These are phyloP conservation scores for Trichosporon sp. DNA, from an alignment of 1,284 basidiomycete species.

Conservation along the genomic window DNA sequence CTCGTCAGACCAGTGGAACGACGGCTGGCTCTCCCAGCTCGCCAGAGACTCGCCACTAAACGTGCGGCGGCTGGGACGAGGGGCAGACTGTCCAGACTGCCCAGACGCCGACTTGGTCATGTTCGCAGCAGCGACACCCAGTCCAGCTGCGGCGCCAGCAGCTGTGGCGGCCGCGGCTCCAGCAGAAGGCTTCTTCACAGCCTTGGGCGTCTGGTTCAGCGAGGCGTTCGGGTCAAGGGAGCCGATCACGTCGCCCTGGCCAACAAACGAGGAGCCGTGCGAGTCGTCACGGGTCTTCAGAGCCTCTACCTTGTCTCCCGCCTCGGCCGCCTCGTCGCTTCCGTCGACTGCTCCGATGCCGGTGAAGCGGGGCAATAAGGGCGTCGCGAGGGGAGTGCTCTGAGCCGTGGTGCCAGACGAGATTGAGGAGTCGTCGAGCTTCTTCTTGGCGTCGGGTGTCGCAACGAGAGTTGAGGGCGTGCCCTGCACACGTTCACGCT, in stretches of 20 bases:
- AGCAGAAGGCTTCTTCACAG: neutral
- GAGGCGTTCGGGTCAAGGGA: neutral
- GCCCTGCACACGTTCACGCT: constrained; percentile 3
- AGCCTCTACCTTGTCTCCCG: neutral
- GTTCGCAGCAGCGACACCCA: neutral
- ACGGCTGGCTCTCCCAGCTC: constrained; percentile 45
- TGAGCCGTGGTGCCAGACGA: neutral
- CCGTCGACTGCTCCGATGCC: constrained; percentile 9
- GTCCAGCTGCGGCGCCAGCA: constrained; percentile 19
- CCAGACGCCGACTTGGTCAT: neutral
- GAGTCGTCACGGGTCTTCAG: neutral
- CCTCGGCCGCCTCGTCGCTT: constrained; percentile 21
- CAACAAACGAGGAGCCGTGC: constrained; percentile 6
- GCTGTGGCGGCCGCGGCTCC: constrained; percentile 20
- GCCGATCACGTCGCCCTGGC: constrained; percentile 8
- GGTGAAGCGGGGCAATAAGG: constrained; percentile 3
- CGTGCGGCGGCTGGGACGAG: neutral
- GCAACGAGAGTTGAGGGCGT: constrained; percentile 9
- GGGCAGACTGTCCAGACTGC: neutral
- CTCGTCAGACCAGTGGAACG: constrained; percentile 49
- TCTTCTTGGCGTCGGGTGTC: constrained; percentile 9
- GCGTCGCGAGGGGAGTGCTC: neutral
- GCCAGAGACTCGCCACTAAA: constrained; percentile 13
- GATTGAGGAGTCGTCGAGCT: constrained; percentile 3
- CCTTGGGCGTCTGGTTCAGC: neutral